Conservation (phyloP, 768 basidiomycete genomes). For the Collybia nuda region DNA sequence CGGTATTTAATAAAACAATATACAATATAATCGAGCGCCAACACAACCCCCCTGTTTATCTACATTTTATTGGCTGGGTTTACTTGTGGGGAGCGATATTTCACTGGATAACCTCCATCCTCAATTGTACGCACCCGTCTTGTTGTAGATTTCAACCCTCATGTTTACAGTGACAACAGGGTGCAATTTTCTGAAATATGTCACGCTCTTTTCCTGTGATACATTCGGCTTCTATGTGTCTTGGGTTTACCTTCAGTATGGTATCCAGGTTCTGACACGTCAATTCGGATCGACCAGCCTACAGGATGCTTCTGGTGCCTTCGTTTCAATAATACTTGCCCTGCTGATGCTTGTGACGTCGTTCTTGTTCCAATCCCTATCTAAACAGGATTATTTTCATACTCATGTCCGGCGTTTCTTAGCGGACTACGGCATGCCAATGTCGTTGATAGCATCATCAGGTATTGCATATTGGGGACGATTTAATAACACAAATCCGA, state of each 20-base stretch:
- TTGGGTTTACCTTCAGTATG: conserved; percentile 89
- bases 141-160: neutral
- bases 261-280: conserved; percentile 78
- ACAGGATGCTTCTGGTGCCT: conserved; percentile 42
- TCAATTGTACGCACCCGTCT: conserved; percentile 58
- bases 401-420: conserved; percentile 73
- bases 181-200: conserved; percentile 83
- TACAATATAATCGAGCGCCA: conserved; percentile 67
- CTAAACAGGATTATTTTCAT: conserved; percentile 67
- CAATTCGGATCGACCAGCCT: conserved; percentile 48
- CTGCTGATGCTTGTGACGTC: conserved; percentile 74
- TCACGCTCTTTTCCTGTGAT: conserved; percentile 88
- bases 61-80: conserved; percentile 90
- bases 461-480: conserved; percentile 87
- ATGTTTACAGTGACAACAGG: conserved; percentile 34
- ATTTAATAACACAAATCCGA: conserved; percentile 58
- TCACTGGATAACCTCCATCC: conserved; percentile 77
- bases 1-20: conserved; percentile 90
- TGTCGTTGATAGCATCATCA: conserved; percentile 73
- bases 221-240: conserved; percentile 93
- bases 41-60: conserved; percentile 66
- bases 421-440: conserved; percentile 90
- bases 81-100: conserved; percentile 89
- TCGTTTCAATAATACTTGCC: conserved; percentile 72
- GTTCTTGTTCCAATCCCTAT: conserved; percentile 70